These are phyloP conservation scores for Suhomyces coccinellae DNA, from an alignment of 1,139 yeast genomes.

Conservation along the genomic window DNA sequence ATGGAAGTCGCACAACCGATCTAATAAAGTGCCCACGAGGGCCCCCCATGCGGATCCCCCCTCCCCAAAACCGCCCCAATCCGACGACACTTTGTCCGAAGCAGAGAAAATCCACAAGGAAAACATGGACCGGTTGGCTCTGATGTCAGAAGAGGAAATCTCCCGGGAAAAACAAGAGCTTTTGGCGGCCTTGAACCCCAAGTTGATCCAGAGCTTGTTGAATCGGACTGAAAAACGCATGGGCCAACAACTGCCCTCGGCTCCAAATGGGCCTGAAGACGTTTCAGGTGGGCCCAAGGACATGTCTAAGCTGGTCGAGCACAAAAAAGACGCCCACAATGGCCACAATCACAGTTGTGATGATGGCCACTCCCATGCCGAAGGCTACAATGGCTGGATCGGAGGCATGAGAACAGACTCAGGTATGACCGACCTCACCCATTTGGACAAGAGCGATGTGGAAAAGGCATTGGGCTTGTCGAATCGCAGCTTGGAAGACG, in stretches of 20 bases:
- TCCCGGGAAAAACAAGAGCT: slow-evolving; percentile 67
- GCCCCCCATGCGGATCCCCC: background rate
- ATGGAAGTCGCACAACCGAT: slow-evolving; percentile 31
- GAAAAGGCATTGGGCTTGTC: slow-evolving; percentile 39
- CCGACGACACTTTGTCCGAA: slow-evolving; percentile 37
- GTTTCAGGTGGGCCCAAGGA: background rate
- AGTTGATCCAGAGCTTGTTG: slow-evolving; percentile 57
- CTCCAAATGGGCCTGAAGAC: background rate
- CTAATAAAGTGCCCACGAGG: background rate
- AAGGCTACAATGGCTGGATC: slow-evolving; percentile 72
- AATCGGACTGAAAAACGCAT: slow-evolving; percentile 39
- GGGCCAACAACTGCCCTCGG: background rate
- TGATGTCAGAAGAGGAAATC: slow-evolving; percentile 69
- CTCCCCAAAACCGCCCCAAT: background rate
- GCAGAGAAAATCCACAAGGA: slow-evolving; percentile 76
- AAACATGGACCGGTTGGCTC: slow-evolving; percentile 60
- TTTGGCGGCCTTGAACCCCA: slow-evolving; percentile 65
- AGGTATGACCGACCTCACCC: slow-evolving; percentile 35
- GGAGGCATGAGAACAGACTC: slow-evolving; percentile 56
- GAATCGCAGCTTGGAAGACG: slow-evolving; percentile 15
- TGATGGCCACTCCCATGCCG: slow-evolving; percentile 49
- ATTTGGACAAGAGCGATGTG: slow-evolving; percentile 40
- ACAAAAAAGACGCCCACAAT: slow-evolving; percentile 4
- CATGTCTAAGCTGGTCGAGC: background rate
- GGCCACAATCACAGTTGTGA: slow-evolving; percentile 3